phyloP scores from a whole-genome alignment of 139 green algal species.

The Spirogloea muscicola region DNA sequence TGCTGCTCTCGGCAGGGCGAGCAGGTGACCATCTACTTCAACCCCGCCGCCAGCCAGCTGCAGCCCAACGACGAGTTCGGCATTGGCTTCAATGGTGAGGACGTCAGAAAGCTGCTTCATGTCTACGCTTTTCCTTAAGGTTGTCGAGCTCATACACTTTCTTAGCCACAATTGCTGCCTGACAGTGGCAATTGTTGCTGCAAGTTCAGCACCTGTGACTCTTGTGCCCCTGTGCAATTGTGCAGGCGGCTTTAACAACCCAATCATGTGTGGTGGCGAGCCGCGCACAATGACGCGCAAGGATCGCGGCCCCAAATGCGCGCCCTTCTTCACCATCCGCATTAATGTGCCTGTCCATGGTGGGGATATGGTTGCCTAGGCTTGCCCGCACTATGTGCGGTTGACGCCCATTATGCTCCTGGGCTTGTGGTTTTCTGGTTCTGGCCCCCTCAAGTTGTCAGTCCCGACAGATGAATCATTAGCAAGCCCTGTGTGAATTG shows the following conservation, averaged over 20 bases:
- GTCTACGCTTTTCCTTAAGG: background rate
- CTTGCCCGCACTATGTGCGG: too few relatives aligned
- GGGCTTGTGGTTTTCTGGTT: too few relatives aligned
- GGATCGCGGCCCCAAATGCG: conserved; percentile 39
- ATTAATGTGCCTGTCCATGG: conserved; percentile 50
- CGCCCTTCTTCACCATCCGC: conserved; percentile 46
- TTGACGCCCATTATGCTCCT: too few relatives aligned
- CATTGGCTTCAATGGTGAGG: conserved; percentile 28
- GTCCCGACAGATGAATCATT: too few relatives aligned
- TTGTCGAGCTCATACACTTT: too few relatives aligned
- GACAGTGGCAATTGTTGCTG: background rate
- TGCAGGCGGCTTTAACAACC: conserved; percentile 48
- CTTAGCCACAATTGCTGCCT: too few relatives aligned
- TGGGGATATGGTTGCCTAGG: too few relatives aligned
- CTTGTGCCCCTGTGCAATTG: background rate
- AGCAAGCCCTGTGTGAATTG: too few relatives aligned
- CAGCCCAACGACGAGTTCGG: conserved; percentile 13
- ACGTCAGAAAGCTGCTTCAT: too few relatives aligned
- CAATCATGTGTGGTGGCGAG: conserved; percentile 51
- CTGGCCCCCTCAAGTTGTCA: too few relatives aligned
- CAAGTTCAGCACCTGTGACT: background rate
- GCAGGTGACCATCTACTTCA: conserved; percentile 38
- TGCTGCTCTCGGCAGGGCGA: conserved; percentile 19
- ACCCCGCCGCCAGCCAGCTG: conserved; percentile 14
- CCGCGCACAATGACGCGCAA: conserved; percentile 45